phyloP scores from a whole-genome alignment of 1,284 basidiomycete genomes.

The Puccinia coronata region DNA sequence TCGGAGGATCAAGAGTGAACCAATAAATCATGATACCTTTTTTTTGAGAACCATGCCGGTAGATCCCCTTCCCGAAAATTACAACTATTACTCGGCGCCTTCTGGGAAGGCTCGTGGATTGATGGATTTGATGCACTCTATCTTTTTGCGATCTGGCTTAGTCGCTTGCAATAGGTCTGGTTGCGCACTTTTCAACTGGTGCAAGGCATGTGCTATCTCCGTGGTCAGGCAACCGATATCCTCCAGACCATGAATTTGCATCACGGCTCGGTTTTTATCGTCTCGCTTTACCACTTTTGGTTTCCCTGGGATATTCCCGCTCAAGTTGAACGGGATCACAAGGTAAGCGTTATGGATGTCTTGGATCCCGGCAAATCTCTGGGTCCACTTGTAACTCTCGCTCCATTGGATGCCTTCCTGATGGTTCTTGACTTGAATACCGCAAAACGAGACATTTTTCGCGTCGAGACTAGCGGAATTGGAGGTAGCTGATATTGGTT shows the following conservation, averaged over 20 bases:
- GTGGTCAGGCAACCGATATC: not conserved
- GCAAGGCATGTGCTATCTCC: not conserved
- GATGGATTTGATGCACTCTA: not conserved
- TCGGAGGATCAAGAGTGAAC: too few species aligned
- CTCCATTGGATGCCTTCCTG: not conserved
- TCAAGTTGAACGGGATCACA: not conserved
- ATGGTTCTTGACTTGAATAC: not conserved
- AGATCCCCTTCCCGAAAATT: too few species aligned
- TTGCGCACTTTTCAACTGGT: not conserved
- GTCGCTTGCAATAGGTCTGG: not conserved
- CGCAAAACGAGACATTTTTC: not conserved
- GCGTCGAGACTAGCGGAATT: not conserved
- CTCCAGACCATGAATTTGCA: not conserved
- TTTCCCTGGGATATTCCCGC: not conserved
- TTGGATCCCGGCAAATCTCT: not conserved
- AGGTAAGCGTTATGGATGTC: not conserved
- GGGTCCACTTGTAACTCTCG: not conserved
- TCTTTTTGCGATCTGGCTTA: not conserved
- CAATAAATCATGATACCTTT: too few species aligned
- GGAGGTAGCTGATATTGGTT: not conserved
- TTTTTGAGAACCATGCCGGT: too few species aligned
- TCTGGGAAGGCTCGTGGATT: not conserved
- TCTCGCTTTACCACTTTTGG: not conserved
- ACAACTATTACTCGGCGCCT: too few species aligned
- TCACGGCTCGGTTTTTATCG: not conserved